Base-by-base conservation (phyloP, 2,329 filamentous ascomycete genomes). In the Cadophora malorum region DNA sequence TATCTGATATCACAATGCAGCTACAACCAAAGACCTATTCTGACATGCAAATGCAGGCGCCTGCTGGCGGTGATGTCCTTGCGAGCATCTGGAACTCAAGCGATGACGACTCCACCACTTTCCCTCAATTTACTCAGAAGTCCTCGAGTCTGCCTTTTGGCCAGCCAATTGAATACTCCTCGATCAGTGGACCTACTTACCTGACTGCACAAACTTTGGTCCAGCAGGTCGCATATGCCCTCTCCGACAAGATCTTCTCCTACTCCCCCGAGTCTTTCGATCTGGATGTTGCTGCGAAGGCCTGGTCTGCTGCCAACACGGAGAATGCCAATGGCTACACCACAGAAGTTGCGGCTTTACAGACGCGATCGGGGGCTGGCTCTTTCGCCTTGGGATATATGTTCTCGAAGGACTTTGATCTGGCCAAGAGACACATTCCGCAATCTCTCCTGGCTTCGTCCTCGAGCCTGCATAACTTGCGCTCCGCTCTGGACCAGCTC, bases 171-270 rank as follows among this genome's bases (percentile, higher is more conserved):
- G 72, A 69, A n/a, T 78, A 88, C 68, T 79, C 84, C 41, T 83
- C 85, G 75, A 92, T 98, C 79, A 90, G 87, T 69, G 96, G 95
- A 19, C 92, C 95, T 73, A 96, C 92, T 66, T 99, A 99, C 81
- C 87, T 95, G 70, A 98, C 95, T 50, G 92, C 94, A 35, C 96
- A 99, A 82, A 89, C 93, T 25, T 88, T 99, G 66, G 91, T 98
- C 72, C 96, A 99, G 83, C 96, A 99, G 81, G 91, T 98, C 72
- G 93, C 95, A 69, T 99, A 97, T 82, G 88, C 92, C 71, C 86
- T 99, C 70, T 98, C 95, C 66, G 94, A 98, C 84, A 97, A 97
- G 85, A 90, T 98, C 82, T 99, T 97, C 83, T 92, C 94, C 66
- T 98, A 97, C 84, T 98, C 95, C 2, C 93, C 94, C 33, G 92